Evolutionary conservation across 129 eudicot species (phyloP).

Genomic region (Flaveria robusta): DNA sequence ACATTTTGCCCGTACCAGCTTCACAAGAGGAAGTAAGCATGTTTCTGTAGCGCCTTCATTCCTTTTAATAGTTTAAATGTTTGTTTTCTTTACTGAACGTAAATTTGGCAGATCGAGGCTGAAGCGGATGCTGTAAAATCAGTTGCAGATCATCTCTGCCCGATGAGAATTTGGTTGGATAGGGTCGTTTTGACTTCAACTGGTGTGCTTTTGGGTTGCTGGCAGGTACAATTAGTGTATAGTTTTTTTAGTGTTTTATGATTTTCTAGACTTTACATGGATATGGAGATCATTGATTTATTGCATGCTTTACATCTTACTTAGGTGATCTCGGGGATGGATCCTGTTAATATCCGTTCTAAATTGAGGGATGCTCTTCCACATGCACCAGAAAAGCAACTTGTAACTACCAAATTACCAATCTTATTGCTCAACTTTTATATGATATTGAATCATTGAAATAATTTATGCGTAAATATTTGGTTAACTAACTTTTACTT

Average conservation of each 20-base stretch:
- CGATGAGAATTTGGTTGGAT: constrained; percentile 66
- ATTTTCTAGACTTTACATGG: not conserved
- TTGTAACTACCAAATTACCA: constrained; percentile 48
- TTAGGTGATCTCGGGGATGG: constrained; percentile 84
- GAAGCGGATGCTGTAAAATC: constrained; percentile 78
- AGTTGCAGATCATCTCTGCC: constrained; percentile 66
- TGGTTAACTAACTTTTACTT: constrained; percentile 8
- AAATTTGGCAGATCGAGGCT: constrained; percentile 66
- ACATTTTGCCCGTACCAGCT: constrained; percentile 71
- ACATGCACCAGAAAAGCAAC: constrained; percentile 87
- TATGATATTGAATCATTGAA: not conserved
- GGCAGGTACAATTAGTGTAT: constrained; percentile 64
- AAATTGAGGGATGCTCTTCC: constrained; percentile 78
- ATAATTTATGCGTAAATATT: not conserved
- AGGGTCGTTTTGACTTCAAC: constrained; percentile 91
- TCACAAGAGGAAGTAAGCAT: constrained; percentile 62
- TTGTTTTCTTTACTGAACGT: not conserved
- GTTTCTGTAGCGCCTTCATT: constrained; percentile 18
- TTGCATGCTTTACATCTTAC: constrained; percentile 7
- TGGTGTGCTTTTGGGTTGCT: constrained; percentile 91
- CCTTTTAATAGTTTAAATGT: not conserved
- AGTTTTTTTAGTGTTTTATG: not conserved
- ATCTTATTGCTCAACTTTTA: not conserved
- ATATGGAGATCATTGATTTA: not conserved
- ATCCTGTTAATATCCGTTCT: constrained; percentile 76